phyloP scores from a whole-genome alignment of 768 basidiomycete species.

The Glaciozyma antarctica region DNA sequence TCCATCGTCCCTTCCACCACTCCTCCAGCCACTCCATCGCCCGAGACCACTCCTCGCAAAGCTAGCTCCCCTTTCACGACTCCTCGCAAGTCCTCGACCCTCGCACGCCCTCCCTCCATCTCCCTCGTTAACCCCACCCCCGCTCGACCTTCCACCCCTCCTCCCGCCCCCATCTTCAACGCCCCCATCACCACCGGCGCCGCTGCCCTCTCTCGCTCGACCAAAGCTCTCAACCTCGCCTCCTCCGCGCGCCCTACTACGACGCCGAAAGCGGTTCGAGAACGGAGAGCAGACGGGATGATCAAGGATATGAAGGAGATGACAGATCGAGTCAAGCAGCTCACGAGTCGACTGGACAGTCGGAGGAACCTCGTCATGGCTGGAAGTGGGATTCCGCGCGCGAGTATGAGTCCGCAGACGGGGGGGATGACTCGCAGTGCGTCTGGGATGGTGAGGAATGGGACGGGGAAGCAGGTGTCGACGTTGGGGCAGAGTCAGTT shows the following conservation, averaged over 20 bases:
- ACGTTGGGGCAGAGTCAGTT: no score
- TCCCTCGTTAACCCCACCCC: conserved; percentile 11
- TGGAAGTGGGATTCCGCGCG: conserved; percentile 19
- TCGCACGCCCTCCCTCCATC: conserved; percentile 8
- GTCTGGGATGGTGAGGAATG: no score
- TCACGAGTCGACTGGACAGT: conserved; percentile 18
- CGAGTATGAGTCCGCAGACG: no score
- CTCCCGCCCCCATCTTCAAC: not conserved
- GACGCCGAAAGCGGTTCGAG: not conserved
- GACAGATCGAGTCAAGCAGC: conserved; percentile 16
- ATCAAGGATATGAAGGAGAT: conserved; percentile 25
- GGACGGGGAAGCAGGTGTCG: no score
- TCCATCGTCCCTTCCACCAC: not conserved
- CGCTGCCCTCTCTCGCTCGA: conserved; percentile 20
- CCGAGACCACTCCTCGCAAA: not conserved
- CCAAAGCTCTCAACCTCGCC: conserved; percentile 12
- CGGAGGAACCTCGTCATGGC: conserved; percentile 19
- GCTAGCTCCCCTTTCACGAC: not conserved
- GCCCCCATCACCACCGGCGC: not conserved
- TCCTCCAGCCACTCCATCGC: not conserved
- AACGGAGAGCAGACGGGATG: conserved; percentile 16
- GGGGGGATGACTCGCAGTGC: no score
- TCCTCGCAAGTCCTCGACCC: not conserved
- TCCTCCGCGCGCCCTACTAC: not conserved
- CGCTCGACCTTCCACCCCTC: not conserved